Evolutionary conservation across 257 asterid genomes (phyloP).

Genomic region (Solanum lycopersicoides): DNA sequence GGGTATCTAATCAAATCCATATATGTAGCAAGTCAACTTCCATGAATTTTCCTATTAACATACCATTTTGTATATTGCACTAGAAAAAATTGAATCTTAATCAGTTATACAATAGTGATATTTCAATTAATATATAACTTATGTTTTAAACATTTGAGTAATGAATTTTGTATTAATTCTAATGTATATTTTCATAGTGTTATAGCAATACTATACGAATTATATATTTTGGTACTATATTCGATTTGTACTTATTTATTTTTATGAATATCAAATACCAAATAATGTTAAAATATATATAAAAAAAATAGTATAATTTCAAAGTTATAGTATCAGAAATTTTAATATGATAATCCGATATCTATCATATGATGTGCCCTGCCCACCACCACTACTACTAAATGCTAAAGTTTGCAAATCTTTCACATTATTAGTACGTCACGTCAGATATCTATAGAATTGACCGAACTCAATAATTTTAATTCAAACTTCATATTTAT

Average conservation of each 20-base stretch:
- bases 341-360: too few relatives aligned
- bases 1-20: constrained; percentile 10
- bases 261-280: too few relatives aligned
- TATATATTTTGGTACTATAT: not conserved
- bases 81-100: not conserved
- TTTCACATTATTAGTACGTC: too few relatives aligned
- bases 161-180: too few relatives aligned
- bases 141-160: not conserved
- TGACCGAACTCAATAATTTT: not conserved
- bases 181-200: too few relatives aligned
- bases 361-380: not conserved
- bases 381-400: not conserved
- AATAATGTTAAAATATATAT: too few relatives aligned
- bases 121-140: not conserved
- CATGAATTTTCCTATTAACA: not conserved
- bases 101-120: not conserved
- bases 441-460: not conserved
- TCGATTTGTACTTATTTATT: too few relatives aligned
- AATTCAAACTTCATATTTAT: too few relatives aligned
- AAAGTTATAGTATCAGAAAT: not conserved
- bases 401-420: not conserved
- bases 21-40: not conserved
- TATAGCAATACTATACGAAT: not conserved
- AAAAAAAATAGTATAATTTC: too few relatives aligned
- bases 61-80: not conserved